A percentile compares a stretch with the other conserved stretches of the same genome.
Evolutionary conservation across 2,329 filamentous ascomycete genomes (phyloP).

Genomic region (Diaporthe humulicola): DNA sequence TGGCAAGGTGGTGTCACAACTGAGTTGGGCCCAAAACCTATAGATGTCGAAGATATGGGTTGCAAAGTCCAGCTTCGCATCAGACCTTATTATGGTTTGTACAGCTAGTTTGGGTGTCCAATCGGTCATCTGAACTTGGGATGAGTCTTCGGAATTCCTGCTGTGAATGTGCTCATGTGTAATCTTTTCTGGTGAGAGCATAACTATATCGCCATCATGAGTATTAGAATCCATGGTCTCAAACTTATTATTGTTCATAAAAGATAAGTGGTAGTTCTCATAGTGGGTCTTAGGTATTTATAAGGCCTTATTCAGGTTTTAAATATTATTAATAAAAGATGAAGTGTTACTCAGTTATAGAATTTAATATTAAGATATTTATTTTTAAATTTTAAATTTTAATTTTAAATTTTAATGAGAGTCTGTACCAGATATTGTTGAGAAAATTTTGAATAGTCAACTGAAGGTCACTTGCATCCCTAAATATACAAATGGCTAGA

Average conservation of each 20-base stretch:
- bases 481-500: neutral
- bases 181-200: neutral
- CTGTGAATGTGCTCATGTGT: neutral
- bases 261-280: neutral
- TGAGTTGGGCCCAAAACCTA: neutral
- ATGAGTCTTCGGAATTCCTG: neutral
- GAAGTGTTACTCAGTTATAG: neutral
- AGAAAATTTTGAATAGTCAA: too few relatives aligned
- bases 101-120: neutral
- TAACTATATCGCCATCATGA: neutral
- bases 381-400: neutral
- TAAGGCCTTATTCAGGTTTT: neutral
- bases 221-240: neutral
- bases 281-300: neutral
- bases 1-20: neutral
- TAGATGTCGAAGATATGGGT: conserved; percentile 8
- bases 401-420: too few relatives aligned
- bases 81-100: neutral
- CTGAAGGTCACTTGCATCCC: too few relatives aligned
- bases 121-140: neutral
- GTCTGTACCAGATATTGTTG: too few relatives aligned
- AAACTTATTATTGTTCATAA: neutral
- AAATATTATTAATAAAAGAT: conserved; percentile 1
- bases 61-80: neutral
- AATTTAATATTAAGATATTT: neutral